Conservation (phyloP, 2,329 filamentous ascomycete genomes). For the Alternaria triticina region DNA sequence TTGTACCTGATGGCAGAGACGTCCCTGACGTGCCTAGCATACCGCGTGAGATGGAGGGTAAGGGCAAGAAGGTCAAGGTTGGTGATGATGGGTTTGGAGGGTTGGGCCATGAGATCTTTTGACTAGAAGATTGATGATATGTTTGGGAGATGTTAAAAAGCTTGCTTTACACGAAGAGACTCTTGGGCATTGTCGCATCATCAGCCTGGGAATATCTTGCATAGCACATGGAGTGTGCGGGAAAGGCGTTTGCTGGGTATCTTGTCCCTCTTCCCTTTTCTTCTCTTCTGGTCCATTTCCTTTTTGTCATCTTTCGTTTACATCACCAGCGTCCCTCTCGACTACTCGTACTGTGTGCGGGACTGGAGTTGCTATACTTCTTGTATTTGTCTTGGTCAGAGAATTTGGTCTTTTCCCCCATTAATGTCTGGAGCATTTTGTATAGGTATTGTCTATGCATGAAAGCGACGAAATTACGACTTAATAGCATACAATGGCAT, state of each 20-base stretch:
- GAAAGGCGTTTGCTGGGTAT: background rate
- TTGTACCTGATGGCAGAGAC: slow-evolving; percentile 36
- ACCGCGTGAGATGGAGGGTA: slow-evolving; percentile 28
- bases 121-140: slow-evolving; percentile 5
- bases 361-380: background rate
- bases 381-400: background rate
- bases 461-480: background rate
- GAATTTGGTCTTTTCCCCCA: background rate
- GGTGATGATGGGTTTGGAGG: slow-evolving; percentile 42
- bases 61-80: slow-evolving; percentile 25
- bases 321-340: background rate
- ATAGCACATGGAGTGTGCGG: background rate
- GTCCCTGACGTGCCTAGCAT: slow-evolving; percentile 23
- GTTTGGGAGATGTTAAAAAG: background rate
- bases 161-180: background rate
- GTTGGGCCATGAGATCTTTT: slow-evolving; percentile 47
- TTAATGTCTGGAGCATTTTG: slow-evolving; percentile 1
- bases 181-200: background rate
- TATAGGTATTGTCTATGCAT: background rate
- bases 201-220: background rate
- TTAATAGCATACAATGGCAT: background rate
- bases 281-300: background rate
- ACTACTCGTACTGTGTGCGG: background rate
- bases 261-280: background rate
- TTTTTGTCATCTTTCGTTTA: background rate